A percentile compares a stretch with the other conserved stretches of the same genome.
Evolutionary conservation across 2,329 filamentous ascomycete genomes (phyloP).

Genomic region (Cercospora sp.): DNA sequence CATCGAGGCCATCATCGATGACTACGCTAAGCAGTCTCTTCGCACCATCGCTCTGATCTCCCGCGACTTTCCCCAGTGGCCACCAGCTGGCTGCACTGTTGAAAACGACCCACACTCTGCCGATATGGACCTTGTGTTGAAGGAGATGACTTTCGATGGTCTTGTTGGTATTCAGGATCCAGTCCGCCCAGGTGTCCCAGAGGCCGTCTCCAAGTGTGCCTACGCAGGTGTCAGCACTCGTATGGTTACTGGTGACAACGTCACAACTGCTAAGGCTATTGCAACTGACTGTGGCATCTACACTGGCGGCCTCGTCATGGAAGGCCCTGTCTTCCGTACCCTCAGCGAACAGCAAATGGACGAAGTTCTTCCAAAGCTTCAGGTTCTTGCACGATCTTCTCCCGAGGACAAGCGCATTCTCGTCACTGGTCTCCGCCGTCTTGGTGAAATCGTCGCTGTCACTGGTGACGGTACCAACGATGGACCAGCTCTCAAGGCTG

Average conservation of each 20-base stretch:
- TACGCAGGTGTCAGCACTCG: conserved; percentile 69
- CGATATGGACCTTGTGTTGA: conserved; percentile 69
- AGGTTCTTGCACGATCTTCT: conserved; percentile 67
- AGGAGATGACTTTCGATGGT: conserved; percentile 70
- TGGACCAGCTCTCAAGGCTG: conserved; percentile 63
- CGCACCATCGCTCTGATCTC: conserved; percentile 83
- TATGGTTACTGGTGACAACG: conserved; percentile 73
- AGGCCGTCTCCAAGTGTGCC: conserved; percentile 66
- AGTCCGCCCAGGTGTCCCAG: conserved; percentile 65
- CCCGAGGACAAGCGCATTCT: conserved; percentile 68
- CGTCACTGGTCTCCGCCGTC: conserved; percentile 62
- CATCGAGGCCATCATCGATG: conserved; percentile 67
- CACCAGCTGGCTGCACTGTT: conserved; percentile 57
- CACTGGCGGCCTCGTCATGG: conserved; percentile 47
- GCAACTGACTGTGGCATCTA: conserved; percentile 70
- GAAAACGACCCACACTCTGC: conserved; percentile 64
- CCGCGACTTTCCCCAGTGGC: conserved; percentile 79
- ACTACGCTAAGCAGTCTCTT: conserved; percentile 76
- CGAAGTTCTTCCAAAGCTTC: conserved; percentile 61
- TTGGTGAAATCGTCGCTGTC: conserved; percentile 66
- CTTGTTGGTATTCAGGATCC: conserved; percentile 75
- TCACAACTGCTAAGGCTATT: conserved; percentile 72
- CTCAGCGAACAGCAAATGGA: conserved; percentile 50
- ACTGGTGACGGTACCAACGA: conserved; percentile 68
- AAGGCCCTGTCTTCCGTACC: conserved; percentile 48